Percentiles rank a stretch among this genome's conserved stretches.
Conservation (phyloP, 768 basidiomycete species). For the Russula earlei region DNA sequence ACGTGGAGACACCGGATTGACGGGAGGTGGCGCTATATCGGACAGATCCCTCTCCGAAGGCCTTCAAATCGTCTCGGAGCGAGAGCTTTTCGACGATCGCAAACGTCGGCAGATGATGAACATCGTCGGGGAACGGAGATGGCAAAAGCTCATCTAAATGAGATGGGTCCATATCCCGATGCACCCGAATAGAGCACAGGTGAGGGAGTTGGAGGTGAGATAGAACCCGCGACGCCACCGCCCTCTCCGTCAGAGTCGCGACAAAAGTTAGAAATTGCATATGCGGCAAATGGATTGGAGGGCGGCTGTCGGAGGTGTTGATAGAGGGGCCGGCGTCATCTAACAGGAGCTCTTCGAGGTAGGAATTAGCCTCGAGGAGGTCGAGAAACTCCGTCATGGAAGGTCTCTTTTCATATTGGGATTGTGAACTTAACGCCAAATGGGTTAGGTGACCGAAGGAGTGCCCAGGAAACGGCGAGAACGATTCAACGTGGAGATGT, state of each 20-base stretch:
- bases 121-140: constrained; percentile 13
- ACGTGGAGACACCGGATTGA: constrained; percentile 15
- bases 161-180: constrained; percentile 20
- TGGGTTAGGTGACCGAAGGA: constrained; percentile 18
- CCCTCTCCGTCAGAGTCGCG: constrained; percentile 11
- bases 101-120: constrained; percentile 4
- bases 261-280: constrained; percentile 17
- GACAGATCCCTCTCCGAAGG: constrained; percentile 12
- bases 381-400: constrained; percentile 20
- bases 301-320: constrained; percentile 5
- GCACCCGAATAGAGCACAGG: constrained; percentile 13
- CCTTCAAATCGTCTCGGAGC: constrained; percentile 13
- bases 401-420: constrained; percentile 18
- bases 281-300: constrained; percentile 6
- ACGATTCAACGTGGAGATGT: constrained; percentile 20
- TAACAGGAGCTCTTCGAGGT: constrained; percentile 19
- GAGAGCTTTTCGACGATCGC: constrained; percentile 10
- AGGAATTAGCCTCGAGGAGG: constrained; percentile 16
- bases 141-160: constrained; percentile 12
- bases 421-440: constrained; percentile 19
- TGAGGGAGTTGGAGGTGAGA: constrained; percentile 12
- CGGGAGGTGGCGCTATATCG: constrained; percentile 17
- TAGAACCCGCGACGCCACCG: constrained; percentile 10
- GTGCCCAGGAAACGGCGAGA: constrained; percentile 20
- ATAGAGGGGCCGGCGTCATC: constrained; percentile 20